Evolutionary conservation across 2,329 filamentous ascomycete genomes (phyloP).

Genomic region (Elsinoe necatrix): DNA sequence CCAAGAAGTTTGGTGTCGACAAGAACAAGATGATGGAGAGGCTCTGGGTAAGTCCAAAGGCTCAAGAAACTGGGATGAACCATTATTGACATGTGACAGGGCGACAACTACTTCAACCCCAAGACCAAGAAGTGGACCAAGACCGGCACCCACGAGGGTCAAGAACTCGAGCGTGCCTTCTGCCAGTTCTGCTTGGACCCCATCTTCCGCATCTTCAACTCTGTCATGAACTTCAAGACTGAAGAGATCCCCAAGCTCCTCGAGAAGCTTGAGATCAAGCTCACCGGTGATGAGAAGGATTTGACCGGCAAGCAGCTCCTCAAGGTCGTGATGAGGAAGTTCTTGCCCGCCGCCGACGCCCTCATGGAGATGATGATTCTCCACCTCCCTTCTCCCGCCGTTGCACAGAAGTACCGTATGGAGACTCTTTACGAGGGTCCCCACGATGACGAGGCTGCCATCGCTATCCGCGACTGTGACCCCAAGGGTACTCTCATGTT

Average conservation of each 20-base stretch:
- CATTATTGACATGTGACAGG: slow-evolving; percentile 36
- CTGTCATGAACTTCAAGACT: slow-evolving; percentile 98
- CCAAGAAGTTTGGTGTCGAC: slow-evolving; percentile 99
- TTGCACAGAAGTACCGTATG: slow-evolving; percentile 93
- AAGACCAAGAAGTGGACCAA: slow-evolving; percentile 99
- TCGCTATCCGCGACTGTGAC: slow-evolving; percentile 97
- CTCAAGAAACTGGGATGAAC: too few species aligned
- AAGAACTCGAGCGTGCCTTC: slow-evolving; percentile 94
- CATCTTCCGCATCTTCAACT: slow-evolving; percentile 97
- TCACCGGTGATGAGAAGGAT: slow-evolving; percentile 74
- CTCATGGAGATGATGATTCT: slow-evolving; percentile 99
- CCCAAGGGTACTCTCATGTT: slow-evolving; percentile 98
- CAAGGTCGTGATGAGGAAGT: slow-evolving; percentile 97
- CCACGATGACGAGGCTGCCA: slow-evolving; percentile 79
- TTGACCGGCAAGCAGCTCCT: slow-evolving; percentile 96
- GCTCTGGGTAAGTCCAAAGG: slow-evolving; percentile 67
- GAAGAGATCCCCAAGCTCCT: slow-evolving; percentile 78
- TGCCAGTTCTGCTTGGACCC: slow-evolving; percentile 99
- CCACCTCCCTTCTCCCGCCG: slow-evolving; percentile 91
- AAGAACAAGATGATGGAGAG: slow-evolving; percentile 99
- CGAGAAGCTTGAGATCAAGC: slow-evolving; percentile 93
- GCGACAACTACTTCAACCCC: slow-evolving; percentile 99
- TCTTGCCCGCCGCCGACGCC: slow-evolving; percentile 95
- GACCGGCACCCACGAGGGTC: slow-evolving; percentile 70
- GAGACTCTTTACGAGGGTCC: slow-evolving; percentile 99